These are phyloP conservation scores for Scedosporium minutisporum DNA, from an alignment of 2,329 filamentous ascomycete species.

Conservation along the genomic window DNA sequence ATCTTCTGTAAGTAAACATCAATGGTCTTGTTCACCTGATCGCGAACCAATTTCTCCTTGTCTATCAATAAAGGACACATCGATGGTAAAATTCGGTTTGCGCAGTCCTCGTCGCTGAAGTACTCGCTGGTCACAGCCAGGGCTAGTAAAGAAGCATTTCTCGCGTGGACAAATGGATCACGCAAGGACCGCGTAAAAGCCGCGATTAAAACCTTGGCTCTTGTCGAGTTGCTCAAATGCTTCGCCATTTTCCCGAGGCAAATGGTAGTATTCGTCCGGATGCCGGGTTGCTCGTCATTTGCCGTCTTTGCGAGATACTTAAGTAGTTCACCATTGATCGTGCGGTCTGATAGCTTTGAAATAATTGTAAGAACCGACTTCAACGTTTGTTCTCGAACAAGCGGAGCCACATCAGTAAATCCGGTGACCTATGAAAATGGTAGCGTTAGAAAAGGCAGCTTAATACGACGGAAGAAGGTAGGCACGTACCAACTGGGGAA, in stretches of 20 bases:
- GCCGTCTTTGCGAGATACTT: slow-evolving; percentile 89
- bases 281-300: slow-evolving; percentile 95
- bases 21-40: slow-evolving; percentile 82
- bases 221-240: slow-evolving; percentile 66
- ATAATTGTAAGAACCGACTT: slow-evolving; percentile 87
- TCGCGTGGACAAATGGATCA: slow-evolving; percentile 89
- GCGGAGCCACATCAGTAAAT: slow-evolving; percentile 82
- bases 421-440: slow-evolving; percentile 59
- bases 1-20: slow-evolving; percentile 78
- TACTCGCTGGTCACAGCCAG: slow-evolving; percentile 75
- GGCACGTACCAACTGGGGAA: slow-evolving; percentile 69
- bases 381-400: slow-evolving; percentile 90
- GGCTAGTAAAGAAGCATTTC: slow-evolving; percentile 81
- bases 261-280: slow-evolving; percentile 96
- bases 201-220: slow-evolving; percentile 84
- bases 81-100: slow-evolving; percentile 69
- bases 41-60: slow-evolving; percentile 89
- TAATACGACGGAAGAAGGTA: neutral
- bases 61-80: slow-evolving; percentile 81
- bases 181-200: slow-evolving; percentile 83
- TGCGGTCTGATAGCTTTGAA: slow-evolving; percentile 80
- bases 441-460: slow-evolving; percentile 16
- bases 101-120: slow-evolving; percentile 85
- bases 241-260: slow-evolving; percentile 94
- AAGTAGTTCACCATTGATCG: slow-evolving; percentile 86